Base-by-base conservation (phyloP, 2,329 filamentous ascomycete species). In the Eurotiales sp. region DNA sequence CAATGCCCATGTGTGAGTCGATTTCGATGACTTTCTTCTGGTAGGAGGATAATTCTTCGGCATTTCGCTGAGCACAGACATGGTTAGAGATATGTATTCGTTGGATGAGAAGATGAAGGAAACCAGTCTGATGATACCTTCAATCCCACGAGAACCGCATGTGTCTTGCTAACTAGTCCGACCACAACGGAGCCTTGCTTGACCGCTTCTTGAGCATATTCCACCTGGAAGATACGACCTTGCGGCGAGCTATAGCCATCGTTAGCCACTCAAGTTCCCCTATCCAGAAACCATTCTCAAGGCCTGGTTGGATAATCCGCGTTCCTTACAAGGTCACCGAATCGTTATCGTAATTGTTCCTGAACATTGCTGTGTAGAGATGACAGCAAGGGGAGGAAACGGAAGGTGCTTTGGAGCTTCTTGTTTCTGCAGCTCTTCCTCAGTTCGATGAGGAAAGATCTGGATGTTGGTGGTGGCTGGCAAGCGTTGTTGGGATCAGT, bases 311-410 rank as follows among this genome's bases (percentile, higher is more conserved):
- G 32, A 47, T 30, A 15, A 19, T n/a, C n/a, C n/a, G n/a, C n/a
- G n/a, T 41, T 22, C 75, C 86, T 76, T 81, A 96, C 90, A 97
- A 99, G 77, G 93, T 99, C 77, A 97, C 91, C 58, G 92, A 95
- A 76, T 99, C 93, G 84, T 99, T 99, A 79, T 99, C 93, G 82
- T 99, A 99, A 77, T 97, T 97, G 82, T 99, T 99, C 77, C 93
- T 84, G 79, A 99, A 99, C 93, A 99, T 97, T 67, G 67, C 85
- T 27, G 29, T 36, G 34, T 37, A 37, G 34, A 37, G 34, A 37
- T 19, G 34, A 15, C 34, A 15, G 32, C n/a, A 17, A 8, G 34
- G 15, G 21, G 15, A 37, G 11, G 15, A 21, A 37, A 10, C 10
- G 10, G 17, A 21, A 19, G 17, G 15, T 19, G 17, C 17, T 37